These are phyloP conservation scores for Ganoderma meredithae DNA, from an alignment of 1,284 basidiomycete genomes.

Conservation along the genomic window DNA sequence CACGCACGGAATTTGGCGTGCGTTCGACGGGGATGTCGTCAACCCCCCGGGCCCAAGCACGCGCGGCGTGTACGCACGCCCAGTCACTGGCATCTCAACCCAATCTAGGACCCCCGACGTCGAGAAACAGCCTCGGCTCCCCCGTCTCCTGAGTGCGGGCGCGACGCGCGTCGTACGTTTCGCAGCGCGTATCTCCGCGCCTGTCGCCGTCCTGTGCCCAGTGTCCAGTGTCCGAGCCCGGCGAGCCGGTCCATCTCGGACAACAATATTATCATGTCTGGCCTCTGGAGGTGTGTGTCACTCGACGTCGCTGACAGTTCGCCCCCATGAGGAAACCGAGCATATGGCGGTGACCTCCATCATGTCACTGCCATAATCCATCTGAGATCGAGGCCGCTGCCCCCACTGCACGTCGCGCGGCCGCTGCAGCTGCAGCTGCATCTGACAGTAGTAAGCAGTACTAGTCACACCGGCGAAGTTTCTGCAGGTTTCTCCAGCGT, in stretches of 20 bases:
- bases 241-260: slow-evolving; percentile 2
- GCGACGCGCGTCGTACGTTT: background rate
- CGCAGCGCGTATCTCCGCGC: no score
- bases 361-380: background rate
- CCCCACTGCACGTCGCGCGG: background rate
- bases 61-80: no score
- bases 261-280: background rate
- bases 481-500: slow-evolving; percentile 4
- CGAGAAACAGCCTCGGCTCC: background rate
- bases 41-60: no score
- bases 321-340: background rate
- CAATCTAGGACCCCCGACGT: background rate
- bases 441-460: no score
- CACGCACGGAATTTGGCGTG: no score
- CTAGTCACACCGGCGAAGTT: slow-evolving; percentile 6
- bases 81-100: background rate
- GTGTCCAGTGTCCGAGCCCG: no score
- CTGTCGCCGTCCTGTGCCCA: no score
- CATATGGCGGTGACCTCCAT: background rate
- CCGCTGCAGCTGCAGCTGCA: background rate
- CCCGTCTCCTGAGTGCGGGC: background rate
- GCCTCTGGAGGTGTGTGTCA: background rate
- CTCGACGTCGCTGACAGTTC: background rate
- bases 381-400: background rate
- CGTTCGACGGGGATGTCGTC: background rate